phyloP scores from a whole-genome alignment of 2,329 filamentous ascomycete genomes.

The Epicoccum nigrum region DNA sequence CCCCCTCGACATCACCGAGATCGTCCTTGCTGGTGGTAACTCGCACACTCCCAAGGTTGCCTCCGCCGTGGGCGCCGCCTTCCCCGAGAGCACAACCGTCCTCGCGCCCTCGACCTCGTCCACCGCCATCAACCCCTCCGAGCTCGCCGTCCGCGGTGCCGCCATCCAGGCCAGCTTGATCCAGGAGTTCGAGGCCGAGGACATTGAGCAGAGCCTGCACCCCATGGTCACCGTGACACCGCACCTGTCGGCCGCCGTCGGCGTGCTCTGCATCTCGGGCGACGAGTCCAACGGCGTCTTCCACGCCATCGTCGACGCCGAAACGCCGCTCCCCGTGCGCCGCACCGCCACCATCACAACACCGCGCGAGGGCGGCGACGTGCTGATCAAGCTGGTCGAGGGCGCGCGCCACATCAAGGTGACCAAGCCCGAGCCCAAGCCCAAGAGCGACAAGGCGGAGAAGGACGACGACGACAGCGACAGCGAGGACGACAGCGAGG shows the following conservation, averaged over 20 bases:
- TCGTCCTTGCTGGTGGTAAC: constrained; percentile 89
- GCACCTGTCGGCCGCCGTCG: constrained; percentile 86
- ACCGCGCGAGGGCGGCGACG: constrained; percentile 82
- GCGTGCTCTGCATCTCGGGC: constrained; percentile 72
- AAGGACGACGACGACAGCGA: constrained; percentile 67
- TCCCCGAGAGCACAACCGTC: constrained; percentile 79
- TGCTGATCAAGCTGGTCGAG: constrained; percentile 87
- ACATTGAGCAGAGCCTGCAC: constrained; percentile 96
- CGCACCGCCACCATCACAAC: constrained; percentile 79
- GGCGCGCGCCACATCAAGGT: constrained; percentile 91
- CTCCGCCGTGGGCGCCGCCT: constrained; percentile 76
- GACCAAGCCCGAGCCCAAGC: constrained; percentile 81
- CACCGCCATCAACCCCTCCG: constrained; percentile 88
- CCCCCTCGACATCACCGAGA: constrained; percentile 90
- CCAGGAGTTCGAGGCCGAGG: constrained; percentile 89
- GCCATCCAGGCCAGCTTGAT: constrained; percentile 95
- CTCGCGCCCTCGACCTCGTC: constrained; percentile 81
- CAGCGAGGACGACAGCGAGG: constrained; percentile 64
- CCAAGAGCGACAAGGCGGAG: constrained; percentile 71
- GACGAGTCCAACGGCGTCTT: constrained; percentile 71
- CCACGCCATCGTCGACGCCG: constrained; percentile 78
- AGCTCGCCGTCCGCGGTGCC: constrained; percentile 85
- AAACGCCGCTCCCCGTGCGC: constrained; percentile 89
- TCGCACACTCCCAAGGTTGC: constrained; percentile 95
- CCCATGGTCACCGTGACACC: constrained; percentile 92